Evolutionary conservation across 2,329 filamentous ascomycete species (phyloP).

Genomic region (Periconia macrospinosa): DNA sequence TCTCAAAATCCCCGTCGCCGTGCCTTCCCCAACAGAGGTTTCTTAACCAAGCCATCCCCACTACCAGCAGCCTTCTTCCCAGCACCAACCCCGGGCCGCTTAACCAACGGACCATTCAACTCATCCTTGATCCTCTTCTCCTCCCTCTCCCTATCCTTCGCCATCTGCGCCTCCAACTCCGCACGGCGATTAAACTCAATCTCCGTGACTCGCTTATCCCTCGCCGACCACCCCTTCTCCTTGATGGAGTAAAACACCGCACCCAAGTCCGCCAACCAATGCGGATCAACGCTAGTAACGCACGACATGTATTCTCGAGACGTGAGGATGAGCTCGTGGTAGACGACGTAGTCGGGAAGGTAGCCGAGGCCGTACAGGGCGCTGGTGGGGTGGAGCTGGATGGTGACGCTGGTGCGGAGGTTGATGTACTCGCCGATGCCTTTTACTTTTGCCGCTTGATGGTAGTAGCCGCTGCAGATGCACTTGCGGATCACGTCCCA

Average conservation of each 20-base stretch:
- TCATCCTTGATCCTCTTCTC: conserved; percentile 54
- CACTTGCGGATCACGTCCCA: conserved; percentile 96
- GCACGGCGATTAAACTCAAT: conserved; percentile 89
- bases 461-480: conserved; percentile 97
- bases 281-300: conserved; percentile 92
- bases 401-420: conserved; percentile 87
- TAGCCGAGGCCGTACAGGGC: conserved; percentile 92
- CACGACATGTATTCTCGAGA: conserved; percentile 98
- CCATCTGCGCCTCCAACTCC: conserved; percentile 93
- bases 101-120: conserved; percentile 32
- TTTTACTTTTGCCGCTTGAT: conserved; percentile 94
- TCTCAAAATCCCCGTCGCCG: conserved; percentile 20
- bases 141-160: conserved; percentile 73
- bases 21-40: conserved; percentile 36
- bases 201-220: conserved; percentile 85
- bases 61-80: conserved; percentile 31
- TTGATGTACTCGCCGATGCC: conserved; percentile 98
- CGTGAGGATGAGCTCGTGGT: conserved; percentile 96
- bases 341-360: conserved; percentile 94
- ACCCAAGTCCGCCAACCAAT: conserved; percentile 94
- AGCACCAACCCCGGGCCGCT: conserved; percentile 22
- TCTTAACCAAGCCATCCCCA: conserved; percentile 45
- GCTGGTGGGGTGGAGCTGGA: conserved; percentile 91
- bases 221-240: conserved; percentile 91
- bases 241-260: conserved; percentile 97